These are phyloP conservation scores for Cydonia oblonga DNA, from an alignment of 331 rosid species.

Conservation along the genomic window DNA sequence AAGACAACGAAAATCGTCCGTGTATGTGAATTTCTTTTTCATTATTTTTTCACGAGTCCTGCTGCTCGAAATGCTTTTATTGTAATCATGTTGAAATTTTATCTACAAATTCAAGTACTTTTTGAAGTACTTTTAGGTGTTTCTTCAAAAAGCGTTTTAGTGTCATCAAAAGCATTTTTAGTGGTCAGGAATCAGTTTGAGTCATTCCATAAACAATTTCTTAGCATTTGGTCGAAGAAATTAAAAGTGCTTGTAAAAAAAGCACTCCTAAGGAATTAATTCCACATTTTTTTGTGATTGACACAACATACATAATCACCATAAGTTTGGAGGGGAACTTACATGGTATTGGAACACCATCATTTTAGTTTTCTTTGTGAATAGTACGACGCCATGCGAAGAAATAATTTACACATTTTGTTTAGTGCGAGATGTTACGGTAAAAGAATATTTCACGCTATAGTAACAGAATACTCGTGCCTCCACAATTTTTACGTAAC, in stretches of 20 bases:
- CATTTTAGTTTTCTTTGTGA: too few species aligned
- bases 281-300: too few species aligned
- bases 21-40: background rate
- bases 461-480: too few species aligned
- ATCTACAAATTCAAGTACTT: background rate
- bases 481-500: too few species aligned
- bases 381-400: fast-evolving
- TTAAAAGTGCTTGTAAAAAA: too few species aligned
- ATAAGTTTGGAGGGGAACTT: too few species aligned
- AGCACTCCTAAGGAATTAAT: background rate
- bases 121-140: background rate
- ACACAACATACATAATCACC: too few species aligned
- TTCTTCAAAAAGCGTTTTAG: too few species aligned
- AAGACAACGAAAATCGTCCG: background rate
- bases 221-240: background rate
- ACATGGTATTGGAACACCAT: too few species aligned
- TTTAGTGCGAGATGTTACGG: too few species aligned
- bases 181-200: background rate
- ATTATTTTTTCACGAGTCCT: background rate
- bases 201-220: background rate
- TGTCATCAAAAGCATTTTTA: background rate
- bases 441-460: fast-evolving
- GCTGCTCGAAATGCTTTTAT: background rate
- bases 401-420: too few species aligned
- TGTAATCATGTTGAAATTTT: too few species aligned